Base-by-base conservation (phyloP, 225 moss, liverwort and hornwort genomes). In the Sphagnum contortum region DNA sequence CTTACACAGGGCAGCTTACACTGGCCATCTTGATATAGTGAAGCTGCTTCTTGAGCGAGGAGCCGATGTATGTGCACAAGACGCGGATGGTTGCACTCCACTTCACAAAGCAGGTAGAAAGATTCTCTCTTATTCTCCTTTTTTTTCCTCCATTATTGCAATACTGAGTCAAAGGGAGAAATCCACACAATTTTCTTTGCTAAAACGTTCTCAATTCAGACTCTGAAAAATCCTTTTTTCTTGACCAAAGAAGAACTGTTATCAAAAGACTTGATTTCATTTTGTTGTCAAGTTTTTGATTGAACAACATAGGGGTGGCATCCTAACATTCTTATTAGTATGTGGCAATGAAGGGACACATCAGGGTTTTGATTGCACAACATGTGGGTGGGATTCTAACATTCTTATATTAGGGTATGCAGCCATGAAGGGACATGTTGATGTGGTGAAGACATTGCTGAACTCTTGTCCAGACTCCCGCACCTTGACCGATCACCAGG, bases 1-100 rank as follows among this genome's bases (percentile, higher is more conserved):
- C 60, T 59, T 90, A 72, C 90, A 88, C 62, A 67, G 88, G 64
- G 85, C 90, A 55, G 79, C 85, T 4, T 88, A 83, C 66, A 81
- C 78, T n/a, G 90, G 90, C 29, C 83, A 85, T 62, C 48, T 53
- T 2, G 81, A 83, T 53, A 82, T 88, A 48, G 88, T 85, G 69
- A 76, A 77, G 71, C 57, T 81, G 47, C 57, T 90, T 49, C 71
- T 90, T 29, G 85, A 81, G 6, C 61, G 76, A 47, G 79, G 88
- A 1, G 90, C 90, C 44, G 77, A 79, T 66, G 79, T 81, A 2
- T 74, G 71, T 49, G 75, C 79, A 9, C 80, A 79, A 64, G 90
- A 90, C 50, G 73, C 70, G 12, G 90, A 90, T 65, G 88, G 83
- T 48, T 75, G 79, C 45, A 88, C 85, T 53, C 80, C 88, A 50